These are phyloP conservation scores for Roridomyces roridus DNA, from an alignment of 768 basidiomycete species.

Conservation along the genomic window DNA sequence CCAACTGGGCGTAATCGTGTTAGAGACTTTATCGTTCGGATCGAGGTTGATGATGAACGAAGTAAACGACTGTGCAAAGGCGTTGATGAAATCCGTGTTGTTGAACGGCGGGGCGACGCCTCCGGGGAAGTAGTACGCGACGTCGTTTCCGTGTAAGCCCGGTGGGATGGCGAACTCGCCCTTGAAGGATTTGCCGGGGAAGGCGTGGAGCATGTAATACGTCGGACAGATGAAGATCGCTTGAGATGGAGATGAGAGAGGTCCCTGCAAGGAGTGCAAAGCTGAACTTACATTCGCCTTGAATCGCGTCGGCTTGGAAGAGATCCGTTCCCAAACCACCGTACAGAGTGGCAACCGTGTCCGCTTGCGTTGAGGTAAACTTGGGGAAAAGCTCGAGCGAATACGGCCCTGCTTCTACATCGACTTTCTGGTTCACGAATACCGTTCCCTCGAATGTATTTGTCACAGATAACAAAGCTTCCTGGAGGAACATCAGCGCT, in stretches of 20 bases:
- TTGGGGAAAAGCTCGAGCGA: conserved; percentile 29
- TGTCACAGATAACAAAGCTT: conserved; percentile 30
- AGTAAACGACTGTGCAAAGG: conserved; percentile 16
- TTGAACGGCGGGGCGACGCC: conserved; percentile 6
- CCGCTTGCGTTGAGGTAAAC: conserved; percentile 6
- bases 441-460: conserved; percentile 38
- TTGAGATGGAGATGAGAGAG: conserved; percentile 4
- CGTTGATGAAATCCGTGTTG: conserved; percentile 13
- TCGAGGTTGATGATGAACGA: conserved; percentile 10
- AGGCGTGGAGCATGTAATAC: conserved; percentile 36
- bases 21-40: conserved; percentile 8
- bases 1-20: conserved; percentile 10
- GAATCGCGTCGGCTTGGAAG: conserved; percentile 25
- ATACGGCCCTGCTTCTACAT: conserved; percentile 23
- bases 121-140: conserved; percentile 33
- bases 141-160: conserved; percentile 30
- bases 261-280: not conserved
- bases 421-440: conserved; percentile 30
- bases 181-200: conserved; percentile 36
- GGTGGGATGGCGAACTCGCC: conserved; percentile 36
- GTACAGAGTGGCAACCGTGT: conserved; percentile 21
- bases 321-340: conserved; percentile 13
- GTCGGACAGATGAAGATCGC: conserved; percentile 44
- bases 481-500: not conserved
- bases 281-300: conserved; percentile 34